Percentiles rank a stretch among this genome's conserved stretches.
Evolutionary conservation across 345 rosid species (phyloP).

Genomic region (Eucalyptus pauciflora): DNA sequence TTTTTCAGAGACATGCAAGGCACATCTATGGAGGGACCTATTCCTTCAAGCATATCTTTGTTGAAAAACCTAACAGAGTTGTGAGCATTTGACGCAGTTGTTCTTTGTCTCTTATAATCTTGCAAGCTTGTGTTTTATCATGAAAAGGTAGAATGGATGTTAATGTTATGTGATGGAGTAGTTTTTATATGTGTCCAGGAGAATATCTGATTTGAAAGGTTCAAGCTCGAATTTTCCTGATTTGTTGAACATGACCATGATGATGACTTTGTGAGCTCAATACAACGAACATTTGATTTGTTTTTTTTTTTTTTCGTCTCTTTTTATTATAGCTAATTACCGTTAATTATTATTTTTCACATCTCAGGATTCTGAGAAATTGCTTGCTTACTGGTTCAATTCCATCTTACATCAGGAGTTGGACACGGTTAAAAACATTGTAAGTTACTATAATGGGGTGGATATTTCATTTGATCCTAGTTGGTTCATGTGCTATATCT

Average conservation of each 20-base stretch:
- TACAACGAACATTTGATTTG: background rate
- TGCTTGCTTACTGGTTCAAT: conserved; percentile 42
- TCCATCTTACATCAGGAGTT: conserved; percentile 25
- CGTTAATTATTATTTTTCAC: background rate
- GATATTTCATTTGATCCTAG: background rate
- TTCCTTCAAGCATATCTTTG: conserved; percentile 41
- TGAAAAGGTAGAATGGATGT: background rate
- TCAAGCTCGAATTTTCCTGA: conserved; percentile 43
- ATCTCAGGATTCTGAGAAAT: conserved; percentile 46
- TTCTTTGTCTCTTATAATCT: background rate
- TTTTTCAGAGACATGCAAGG: conserved; percentile 71
- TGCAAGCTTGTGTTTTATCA: background rate
- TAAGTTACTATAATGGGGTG: conserved; percentile 20
- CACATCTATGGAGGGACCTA: conserved; percentile 8
- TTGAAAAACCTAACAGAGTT: conserved; percentile 31
- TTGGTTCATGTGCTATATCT: background rate
- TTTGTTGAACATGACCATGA: conserved; percentile 6
- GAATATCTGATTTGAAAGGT: conserved; percentile 69
- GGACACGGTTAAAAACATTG: conserved; percentile 19
- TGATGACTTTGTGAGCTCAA: conserved; percentile 35
- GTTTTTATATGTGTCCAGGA: conserved; percentile 20
- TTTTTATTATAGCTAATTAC: background rate
- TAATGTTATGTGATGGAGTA: background rate
- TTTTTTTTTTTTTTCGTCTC: background rate
- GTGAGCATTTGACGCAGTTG: conserved; percentile 26